Evolutionary conservation across 2,329 filamentous ascomycete genomes (phyloP), one percentile per base, ranked within the genome.

Genomic region (Aspergillus sp.): DNA sequence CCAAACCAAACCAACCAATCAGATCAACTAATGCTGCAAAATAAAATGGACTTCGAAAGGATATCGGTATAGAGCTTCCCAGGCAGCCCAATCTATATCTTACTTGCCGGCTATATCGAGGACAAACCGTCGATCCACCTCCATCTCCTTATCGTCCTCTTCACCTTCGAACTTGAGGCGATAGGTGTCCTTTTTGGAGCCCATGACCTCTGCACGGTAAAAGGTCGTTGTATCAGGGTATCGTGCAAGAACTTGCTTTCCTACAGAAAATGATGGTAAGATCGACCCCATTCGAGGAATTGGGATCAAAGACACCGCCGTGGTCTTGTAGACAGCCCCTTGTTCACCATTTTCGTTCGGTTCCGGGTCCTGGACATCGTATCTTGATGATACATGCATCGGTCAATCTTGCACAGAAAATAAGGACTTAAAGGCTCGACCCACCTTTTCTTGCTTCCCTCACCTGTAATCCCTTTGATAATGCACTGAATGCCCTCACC

Each of bases 161-260:
- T 92, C 89, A 14, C 90, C 90, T 70, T 93, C 90, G 66, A 93
- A 93, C 62, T 90, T 86, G 62, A 93, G 78, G 56, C 75, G 71
- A 61, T 78, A 80, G 53, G 73, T 72, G 46, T 79, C 77, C 62
- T 79, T 82, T 67, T 77, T 87, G 79, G 79, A 84, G 37, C 87
- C 87, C 75, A 90, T 89, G 8, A 93, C 90, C 65, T 92, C 89
- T 1, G 90, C 90, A 70, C 90, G 87, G 72, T 95, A 95, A 67
- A 95, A 93, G 0, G 90, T 93, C 1, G 90, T 93, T 1, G 90
- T 93, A 66, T 91, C 87, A 0, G 90, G 90, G 68, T 95, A 95
- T 57, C 91, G 78, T 0, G 90, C 90, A 57, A 93, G 79, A 8
- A 93, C 90, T 46, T 86, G 84, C 70, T 88, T 90, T 45, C 89